Conservation (phyloP, 31 red algal species). For the Asparagopsis taxiformis region DNA sequence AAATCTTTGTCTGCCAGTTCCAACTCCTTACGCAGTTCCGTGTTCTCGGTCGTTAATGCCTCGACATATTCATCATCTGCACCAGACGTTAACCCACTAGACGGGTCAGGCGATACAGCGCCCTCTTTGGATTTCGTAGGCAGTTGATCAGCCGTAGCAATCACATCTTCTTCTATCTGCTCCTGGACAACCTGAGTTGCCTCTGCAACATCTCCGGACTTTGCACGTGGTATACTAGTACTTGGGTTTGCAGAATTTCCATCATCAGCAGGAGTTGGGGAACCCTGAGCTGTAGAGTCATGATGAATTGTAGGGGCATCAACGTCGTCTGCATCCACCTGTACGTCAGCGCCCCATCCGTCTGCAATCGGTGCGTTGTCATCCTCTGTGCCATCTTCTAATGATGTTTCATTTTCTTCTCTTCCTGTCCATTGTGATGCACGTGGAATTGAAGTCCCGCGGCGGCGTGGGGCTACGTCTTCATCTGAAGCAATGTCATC, state of each 20-base stretch:
- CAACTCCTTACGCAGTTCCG: slow-evolving; percentile 45
- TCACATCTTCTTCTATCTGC: background rate
- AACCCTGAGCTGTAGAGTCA: background rate
- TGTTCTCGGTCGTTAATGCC: slow-evolving; percentile 40
- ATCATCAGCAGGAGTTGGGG: background rate
- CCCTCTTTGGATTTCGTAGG: background rate
- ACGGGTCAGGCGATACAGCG: background rate
- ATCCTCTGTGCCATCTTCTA: slow-evolving; percentile 5
- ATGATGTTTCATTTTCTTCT: background rate
- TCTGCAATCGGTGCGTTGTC: background rate
- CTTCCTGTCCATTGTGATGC: slow-evolving; percentile 14
- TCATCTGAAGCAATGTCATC: slow-evolving; percentile 26
- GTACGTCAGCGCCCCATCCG: background rate
- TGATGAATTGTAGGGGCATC: background rate
- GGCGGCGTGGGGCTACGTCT: slow-evolving; percentile 10
- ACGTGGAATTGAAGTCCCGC: slow-evolving; percentile 36
- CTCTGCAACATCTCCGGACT: background rate
- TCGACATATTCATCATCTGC: slow-evolving; percentile 14
- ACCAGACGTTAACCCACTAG: background rate
- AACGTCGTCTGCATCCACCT: background rate
- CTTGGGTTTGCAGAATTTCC: background rate
- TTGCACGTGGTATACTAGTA: too few species aligned
- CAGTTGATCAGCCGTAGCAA: slow-evolving; percentile 1
- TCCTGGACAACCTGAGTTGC: background rate
- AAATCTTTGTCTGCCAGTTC: slow-evolving; percentile 44